phyloP scores from a whole-genome alignment of 2,329 filamentous ascomycete genomes.

The Penicillium freii region DNA sequence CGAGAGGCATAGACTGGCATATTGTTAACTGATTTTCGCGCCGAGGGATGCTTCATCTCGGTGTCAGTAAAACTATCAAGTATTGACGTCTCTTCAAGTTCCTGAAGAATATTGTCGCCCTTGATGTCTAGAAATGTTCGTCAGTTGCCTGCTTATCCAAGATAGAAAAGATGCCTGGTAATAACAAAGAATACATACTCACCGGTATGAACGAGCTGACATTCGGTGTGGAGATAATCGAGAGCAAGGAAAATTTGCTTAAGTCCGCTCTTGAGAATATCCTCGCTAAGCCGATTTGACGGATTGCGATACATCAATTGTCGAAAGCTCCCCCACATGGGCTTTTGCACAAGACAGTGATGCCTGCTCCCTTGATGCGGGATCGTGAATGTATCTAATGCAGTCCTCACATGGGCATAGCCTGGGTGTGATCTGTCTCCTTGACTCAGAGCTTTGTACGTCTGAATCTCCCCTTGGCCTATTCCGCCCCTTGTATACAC shows the following conservation, averaged over 20 bases:
- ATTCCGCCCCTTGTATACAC: conserved; percentile 4
- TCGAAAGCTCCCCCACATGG: conserved; percentile 36
- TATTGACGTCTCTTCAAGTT: background rate
- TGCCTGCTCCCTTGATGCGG: conserved; percentile 25
- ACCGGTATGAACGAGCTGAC: conserved; percentile 8
- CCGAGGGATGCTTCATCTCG: background rate
- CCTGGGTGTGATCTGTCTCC: conserved; percentile 1
- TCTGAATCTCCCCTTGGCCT: conserved; percentile 3
- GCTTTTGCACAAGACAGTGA: conserved; percentile 36
- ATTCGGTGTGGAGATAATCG: conserved; percentile 13
- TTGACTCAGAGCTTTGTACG: background rate
- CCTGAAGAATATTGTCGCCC: background rate
- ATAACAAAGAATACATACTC: background rate
- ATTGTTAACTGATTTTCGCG: background rate
- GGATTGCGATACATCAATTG: background rate
- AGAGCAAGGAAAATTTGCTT: conserved; percentile 12
- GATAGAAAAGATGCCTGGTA: background rate
- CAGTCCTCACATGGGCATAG: conserved; percentile 6
- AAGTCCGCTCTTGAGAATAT: conserved; percentile 8
- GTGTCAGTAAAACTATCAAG: background rate
- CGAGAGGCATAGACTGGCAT: background rate
- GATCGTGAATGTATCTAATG: conserved; percentile 29
- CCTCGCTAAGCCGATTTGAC: background rate
- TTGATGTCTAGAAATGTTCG: background rate
- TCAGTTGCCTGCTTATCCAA: background rate